Conservation (phyloP, 2,329 filamentous ascomycete species). For the Teratosphaeriaceae sp. region DNA sequence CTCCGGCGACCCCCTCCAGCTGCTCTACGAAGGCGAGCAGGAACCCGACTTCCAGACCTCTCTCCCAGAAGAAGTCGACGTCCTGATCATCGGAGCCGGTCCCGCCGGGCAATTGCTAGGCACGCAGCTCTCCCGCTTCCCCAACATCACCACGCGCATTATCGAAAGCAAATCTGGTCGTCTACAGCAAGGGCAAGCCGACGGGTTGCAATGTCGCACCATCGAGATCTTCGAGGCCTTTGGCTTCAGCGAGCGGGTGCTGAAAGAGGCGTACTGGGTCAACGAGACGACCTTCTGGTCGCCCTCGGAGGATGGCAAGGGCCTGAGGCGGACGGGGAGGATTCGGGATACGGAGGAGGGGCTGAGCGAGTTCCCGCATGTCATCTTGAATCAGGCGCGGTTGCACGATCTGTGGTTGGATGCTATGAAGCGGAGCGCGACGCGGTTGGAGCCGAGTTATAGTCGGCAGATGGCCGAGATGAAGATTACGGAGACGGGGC, state of each 20-base stretch:
- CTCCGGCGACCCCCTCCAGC: conserved; percentile 25
- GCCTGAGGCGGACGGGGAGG: conserved; percentile 51
- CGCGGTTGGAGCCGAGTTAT: conserved; percentile 26
- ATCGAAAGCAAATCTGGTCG: conserved; percentile 30
- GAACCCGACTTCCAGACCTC: conserved; percentile 25
- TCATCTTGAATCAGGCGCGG: conserved; percentile 64
- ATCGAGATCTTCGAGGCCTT: conserved; percentile 70
- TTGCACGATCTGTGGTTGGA: conserved; percentile 49
- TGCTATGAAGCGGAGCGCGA: conserved; percentile 27
- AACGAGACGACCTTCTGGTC: conserved; percentile 59
- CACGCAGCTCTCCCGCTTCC: conserved; percentile 43
- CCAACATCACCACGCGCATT: conserved; percentile 44
- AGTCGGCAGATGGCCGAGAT: conserved; percentile 19
- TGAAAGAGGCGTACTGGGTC: conserved; percentile 62
- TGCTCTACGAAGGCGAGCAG: conserved; percentile 21
- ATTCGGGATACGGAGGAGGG: conserved; percentile 58
- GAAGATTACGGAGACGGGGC: conserved; percentile 36
- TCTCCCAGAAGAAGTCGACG: conserved; percentile 36
- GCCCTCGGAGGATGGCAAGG: conserved; percentile 50
- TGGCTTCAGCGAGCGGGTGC: conserved; percentile 56
- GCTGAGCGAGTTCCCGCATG: conserved; percentile 57
- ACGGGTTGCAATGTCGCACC: conserved; percentile 58
- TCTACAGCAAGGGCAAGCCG: conserved; percentile 37
- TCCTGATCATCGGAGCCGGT: conserved; percentile 46
- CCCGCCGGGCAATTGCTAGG: conserved; percentile 44